A percentile compares a stretch with the other conserved stretches of the same genome.
Conservation (phyloP, 2,329 filamentous ascomycete species). For the Fusarium sp. region DNA sequence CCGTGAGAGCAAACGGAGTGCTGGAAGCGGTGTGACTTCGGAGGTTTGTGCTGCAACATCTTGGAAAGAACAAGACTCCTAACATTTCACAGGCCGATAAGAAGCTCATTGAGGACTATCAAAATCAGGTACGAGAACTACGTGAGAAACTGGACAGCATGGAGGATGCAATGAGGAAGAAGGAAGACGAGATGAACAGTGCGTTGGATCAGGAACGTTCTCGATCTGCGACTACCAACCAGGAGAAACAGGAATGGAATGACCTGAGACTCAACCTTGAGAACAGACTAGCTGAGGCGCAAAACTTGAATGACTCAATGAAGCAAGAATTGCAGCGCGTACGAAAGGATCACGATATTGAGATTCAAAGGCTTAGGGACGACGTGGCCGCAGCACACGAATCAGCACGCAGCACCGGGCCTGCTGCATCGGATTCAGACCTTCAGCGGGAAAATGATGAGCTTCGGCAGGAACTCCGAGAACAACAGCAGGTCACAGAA, state of each 20-base stretch:
- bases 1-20: slow-evolving; percentile 45
- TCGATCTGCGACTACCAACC: slow-evolving; percentile 59
- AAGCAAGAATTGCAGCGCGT: slow-evolving; percentile 81
- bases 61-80: slow-evolving; percentile 13
- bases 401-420: slow-evolving; percentile 30
- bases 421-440: slow-evolving; percentile 58
- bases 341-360: slow-evolving; percentile 71
- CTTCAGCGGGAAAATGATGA: slow-evolving; percentile 75
- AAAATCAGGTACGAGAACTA: slow-evolving; percentile 78
- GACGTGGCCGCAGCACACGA: slow-evolving; percentile 67
- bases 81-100: slow-evolving; percentile 65
- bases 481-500: slow-evolving; percentile 85
- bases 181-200: slow-evolving; percentile 69
- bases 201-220: slow-evolving; percentile 68
- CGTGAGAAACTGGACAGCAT: slow-evolving; percentile 77
- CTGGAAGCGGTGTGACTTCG: slow-evolving; percentile 43
- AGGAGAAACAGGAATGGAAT: slow-evolving; percentile 77
- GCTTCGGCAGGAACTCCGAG: slow-evolving; percentile 69
- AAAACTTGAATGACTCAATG: slow-evolving; percentile 80
- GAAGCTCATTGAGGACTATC: slow-evolving; percentile 80
- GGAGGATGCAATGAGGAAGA: slow-evolving; percentile 74
- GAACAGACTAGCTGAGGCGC: slow-evolving; percentile 76
- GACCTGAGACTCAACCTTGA: slow-evolving; percentile 74
- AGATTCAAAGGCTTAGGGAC: slow-evolving; percentile 69
- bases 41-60: slow-evolving; percentile 50